phyloP scores from a whole-genome alignment of 2,329 filamentous ascomycete genomes.

The Aspergillus glaucus region DNA sequence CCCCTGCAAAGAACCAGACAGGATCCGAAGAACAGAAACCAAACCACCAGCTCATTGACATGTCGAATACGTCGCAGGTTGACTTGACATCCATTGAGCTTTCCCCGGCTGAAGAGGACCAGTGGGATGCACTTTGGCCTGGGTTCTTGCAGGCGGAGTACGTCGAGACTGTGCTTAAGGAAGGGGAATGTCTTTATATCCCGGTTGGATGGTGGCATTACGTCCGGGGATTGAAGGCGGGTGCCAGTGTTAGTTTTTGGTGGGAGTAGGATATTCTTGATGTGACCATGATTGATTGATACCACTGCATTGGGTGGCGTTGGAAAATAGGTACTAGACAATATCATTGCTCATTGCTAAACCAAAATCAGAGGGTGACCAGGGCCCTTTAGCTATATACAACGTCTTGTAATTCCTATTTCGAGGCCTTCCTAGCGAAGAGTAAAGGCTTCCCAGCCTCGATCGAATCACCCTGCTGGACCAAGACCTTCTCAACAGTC shows the following conservation, averaged over 20 bases:
- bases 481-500: slow-evolving; percentile 35
- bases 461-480: slow-evolving; percentile 35
- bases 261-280: slow-evolving; percentile 54
- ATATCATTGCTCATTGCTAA: neutral
- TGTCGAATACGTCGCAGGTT: slow-evolving; percentile 80
- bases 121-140: slow-evolving; percentile 44
- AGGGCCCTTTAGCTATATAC: neutral
- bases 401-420: neutral
- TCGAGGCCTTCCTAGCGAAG: slow-evolving; percentile 15
- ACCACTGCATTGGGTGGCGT: too few species aligned
- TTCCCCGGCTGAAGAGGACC: slow-evolving; percentile 36
- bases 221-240: slow-evolving; percentile 74
- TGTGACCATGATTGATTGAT: neutral
- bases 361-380: neutral
- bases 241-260: slow-evolving; percentile 97
- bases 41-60: slow-evolving; percentile 54
- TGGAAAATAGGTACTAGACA: neutral
- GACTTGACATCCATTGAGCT: slow-evolving; percentile 67
- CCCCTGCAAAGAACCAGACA: slow-evolving; percentile 1
- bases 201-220: slow-evolving; percentile 99
- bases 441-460: slow-evolving; percentile 29
- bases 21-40: slow-evolving; percentile 4
- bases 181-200: slow-evolving; percentile 82
- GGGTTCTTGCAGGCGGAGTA: slow-evolving; percentile 58
- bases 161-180: slow-evolving; percentile 67